Evolutionary conservation across 495 filamentous ascomycete genomes (phyloP).

Genomic region (Penicillium steckii): DNA sequence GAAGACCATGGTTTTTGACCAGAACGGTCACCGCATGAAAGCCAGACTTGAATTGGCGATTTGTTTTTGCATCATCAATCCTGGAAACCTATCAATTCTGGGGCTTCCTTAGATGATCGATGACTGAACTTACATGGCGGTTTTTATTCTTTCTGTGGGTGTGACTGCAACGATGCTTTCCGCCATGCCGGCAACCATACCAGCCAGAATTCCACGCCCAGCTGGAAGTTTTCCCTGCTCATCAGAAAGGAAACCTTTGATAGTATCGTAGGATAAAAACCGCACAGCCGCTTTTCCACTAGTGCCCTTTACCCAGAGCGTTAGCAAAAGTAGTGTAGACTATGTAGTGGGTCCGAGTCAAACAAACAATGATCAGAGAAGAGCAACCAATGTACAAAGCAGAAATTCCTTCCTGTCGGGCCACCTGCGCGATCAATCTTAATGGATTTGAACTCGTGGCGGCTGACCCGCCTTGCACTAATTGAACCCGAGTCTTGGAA

Average conservation of each 20-base stretch:
- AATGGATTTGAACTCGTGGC: slow-evolving; percentile 51
- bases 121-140: slow-evolving; percentile 44
- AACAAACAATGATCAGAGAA: slow-evolving; percentile 50
- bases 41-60: slow-evolving; percentile 49
- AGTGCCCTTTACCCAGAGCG: slow-evolving; percentile 34
- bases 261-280: slow-evolving; percentile 64
- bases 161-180: slow-evolving; percentile 62
- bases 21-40: slow-evolving; percentile 51
- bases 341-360: not conserved
- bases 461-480: slow-evolving; percentile 46
- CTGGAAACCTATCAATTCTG: slow-evolving; percentile 6
- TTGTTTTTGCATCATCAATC: slow-evolving; percentile 61
- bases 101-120: too few relatives aligned
- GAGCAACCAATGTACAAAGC: slow-evolving; percentile 66
- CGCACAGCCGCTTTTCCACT: slow-evolving; percentile 67
- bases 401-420: slow-evolving; percentile 52
- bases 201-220: slow-evolving; percentile 54
- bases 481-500: slow-evolving; percentile 64
- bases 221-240: slow-evolving; percentile 56
- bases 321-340: not conserved
- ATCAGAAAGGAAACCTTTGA: slow-evolving; percentile 60
- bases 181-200: slow-evolving; percentile 60
- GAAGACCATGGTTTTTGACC: slow-evolving; percentile 46
- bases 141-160: slow-evolving; percentile 67
- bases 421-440: slow-evolving; percentile 46